Percentiles rank a stretch among this genome's conserved stretches.
Evolutionary conservation across 2,329 filamentous ascomycete genomes (phyloP).

Genomic region (Sporothrix pseudoabietina): DNA sequence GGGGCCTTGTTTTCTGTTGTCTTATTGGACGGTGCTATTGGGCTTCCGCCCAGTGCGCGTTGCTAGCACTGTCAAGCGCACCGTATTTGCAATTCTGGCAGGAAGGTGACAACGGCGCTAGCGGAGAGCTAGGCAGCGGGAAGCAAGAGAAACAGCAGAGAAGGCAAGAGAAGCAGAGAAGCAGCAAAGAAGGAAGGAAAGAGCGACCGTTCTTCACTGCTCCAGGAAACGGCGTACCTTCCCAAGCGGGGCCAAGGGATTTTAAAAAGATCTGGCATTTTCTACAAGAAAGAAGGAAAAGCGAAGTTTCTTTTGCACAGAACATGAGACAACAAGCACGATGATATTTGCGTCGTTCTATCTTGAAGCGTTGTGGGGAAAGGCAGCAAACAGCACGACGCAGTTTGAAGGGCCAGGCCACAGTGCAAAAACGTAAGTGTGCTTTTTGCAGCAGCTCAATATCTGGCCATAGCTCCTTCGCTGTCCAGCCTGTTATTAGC

Average conservation of each 20-base stretch:
- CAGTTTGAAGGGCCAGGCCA: background rate
- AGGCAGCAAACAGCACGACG: background rate
- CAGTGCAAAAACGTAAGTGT: conserved; percentile 11
- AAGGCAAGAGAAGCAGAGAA: background rate
- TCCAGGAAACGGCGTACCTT: background rate
- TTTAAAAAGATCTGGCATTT: background rate
- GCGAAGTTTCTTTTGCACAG: background rate
- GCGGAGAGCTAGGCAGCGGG: conserved; percentile 16
- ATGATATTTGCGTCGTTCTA: background rate
- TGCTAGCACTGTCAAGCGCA: background rate
- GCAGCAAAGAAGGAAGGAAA: background rate
- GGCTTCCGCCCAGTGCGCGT: conserved; percentile 15
- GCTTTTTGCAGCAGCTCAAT: background rate
- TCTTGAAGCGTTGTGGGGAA: background rate
- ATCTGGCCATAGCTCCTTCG: conserved; percentile 22
- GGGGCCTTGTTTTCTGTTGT: conserved; percentile 2
- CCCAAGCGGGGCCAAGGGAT: background rate
- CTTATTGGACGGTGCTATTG: conserved; percentile 22
- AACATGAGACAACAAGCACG: background rate
- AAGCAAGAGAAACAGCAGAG: conserved; percentile 4
- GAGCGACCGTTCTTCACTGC: conserved; percentile 16
- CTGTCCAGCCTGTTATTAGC: background rate
- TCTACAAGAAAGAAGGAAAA: background rate
- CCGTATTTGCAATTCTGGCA: conserved; percentile 10
- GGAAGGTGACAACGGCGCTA: conserved; percentile 13